Base-by-base conservation (phyloP, 495 filamentous ascomycete species). In the Symbiotaphrina buchneri region DNA sequence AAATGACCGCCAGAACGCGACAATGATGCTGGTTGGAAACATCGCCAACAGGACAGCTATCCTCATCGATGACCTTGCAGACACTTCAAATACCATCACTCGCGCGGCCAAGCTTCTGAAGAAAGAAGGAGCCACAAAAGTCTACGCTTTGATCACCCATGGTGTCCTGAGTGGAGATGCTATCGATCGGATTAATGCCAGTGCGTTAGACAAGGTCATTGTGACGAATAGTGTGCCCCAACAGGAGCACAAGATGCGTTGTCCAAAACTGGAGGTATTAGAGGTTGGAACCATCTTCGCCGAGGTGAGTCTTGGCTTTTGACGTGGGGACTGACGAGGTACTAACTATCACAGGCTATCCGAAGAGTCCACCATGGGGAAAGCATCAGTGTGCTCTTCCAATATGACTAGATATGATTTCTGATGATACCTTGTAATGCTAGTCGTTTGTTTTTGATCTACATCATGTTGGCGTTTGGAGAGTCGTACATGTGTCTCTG, bases 1-100 rank as follows among this genome's bases (percentile, higher is more conserved):
- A 49, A 78, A 71, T 10, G 82, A 93, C 47, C 74, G 82, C 24
- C 87, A 92, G 51, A 93, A 94, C 52, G 85, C 87, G 10, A 80
- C 80, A 20, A 95, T 97, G 87, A 93, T 95, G 77, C 65, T 97
- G 15, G 90, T 97, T 5, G 87, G 87, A 32, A 68, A 91, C 45
- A 80, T 97, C 15, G 58, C 63, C 10, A 64, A 71, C 27, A 74
- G 78, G 36, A 76, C 76, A 29, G 71, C 81, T 26, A 91, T 97
- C 43, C 56, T 97, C 27, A 66, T 97, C 39, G 87, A 97, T 49
- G 87, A 97, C 45, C 63, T 97, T 39, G 83, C 76, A 14, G 87
- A 97, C 41, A 97, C 87, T 4, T 84, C 74, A 24, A 94, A 93
- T 50, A 97, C 87, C 6, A 91, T 97, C 42, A 94, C 85, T 1